These are phyloP conservation scores for Zoysia japonica DNA, from an alignment of 176 grass and related monocot species.

Conservation along the genomic window DNA sequence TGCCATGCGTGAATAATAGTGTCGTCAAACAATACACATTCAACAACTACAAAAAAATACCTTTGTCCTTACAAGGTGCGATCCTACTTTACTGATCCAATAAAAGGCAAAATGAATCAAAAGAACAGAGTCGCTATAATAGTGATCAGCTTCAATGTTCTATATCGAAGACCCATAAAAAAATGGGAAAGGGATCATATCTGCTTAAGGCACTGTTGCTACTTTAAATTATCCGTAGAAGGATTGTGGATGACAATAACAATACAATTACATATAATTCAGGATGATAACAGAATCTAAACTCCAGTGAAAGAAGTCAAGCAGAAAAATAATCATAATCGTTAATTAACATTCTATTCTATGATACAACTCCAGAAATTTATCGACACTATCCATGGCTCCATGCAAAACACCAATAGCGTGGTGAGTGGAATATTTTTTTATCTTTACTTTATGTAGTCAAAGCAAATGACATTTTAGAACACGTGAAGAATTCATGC, in stretches of 20 bases:
- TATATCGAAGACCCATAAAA: background rate
- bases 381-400: background rate
- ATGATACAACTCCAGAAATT: background rate
- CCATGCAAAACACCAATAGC: background rate
- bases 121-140: background rate
- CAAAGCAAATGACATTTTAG: background rate
- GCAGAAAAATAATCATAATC: background rate
- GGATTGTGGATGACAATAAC: background rate
- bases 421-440: background rate
- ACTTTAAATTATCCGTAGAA: background rate
- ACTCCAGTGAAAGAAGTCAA: background rate
- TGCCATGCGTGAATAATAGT: background rate
- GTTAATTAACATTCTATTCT: background rate
- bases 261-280: background rate
- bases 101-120: background rate
- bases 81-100: background rate
- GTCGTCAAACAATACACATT: background rate
- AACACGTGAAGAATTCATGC: slow-evolving; percentile 6
- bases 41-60: background rate
- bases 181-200: background rate
- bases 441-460: background rate
- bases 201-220: background rate
- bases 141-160: background rate
- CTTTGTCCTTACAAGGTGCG: background rate
- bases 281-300: background rate